A percentile compares a stretch with the other conserved stretches of the same genome.
Conservation (phyloP, 176 grass and related monocot species). For the Pontederia paniculata region DNA sequence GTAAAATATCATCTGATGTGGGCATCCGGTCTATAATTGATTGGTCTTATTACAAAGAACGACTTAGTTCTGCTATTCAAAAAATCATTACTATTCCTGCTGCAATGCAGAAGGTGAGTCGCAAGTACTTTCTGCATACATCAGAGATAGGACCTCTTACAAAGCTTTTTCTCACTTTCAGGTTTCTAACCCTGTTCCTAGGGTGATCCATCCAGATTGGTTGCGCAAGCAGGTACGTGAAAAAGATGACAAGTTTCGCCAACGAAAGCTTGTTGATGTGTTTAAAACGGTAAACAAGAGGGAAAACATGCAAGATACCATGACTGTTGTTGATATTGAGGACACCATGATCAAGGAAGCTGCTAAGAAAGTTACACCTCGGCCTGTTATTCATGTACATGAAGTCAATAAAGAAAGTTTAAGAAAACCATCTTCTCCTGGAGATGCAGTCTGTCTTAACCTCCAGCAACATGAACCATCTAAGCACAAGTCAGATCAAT, state of each 20-base stretch:
- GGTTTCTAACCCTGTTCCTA: constrained; percentile 93
- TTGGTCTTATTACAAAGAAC: constrained; percentile 96
- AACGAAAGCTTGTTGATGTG: constrained; percentile 83
- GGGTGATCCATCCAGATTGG: constrained; percentile 96
- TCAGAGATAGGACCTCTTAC: no score
- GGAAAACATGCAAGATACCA: constrained; percentile 27
- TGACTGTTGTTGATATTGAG: constrained; percentile 54
- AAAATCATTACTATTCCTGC: constrained; percentile 99
- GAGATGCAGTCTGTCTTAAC: constrained; percentile 17
- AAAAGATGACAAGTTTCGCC: constrained; percentile 86
- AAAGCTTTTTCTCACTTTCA: constrained; percentile 8
- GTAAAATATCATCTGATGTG: constrained; percentile 70
- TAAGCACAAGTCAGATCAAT: constrained; percentile 24
- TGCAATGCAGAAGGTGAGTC: constrained; percentile 84
- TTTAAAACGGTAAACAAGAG: constrained; percentile 53
- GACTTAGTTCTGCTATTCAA: constrained; percentile 80
- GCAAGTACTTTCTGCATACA: no score
- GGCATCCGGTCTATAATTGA: constrained; percentile 75
- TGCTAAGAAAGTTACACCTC: constrained; percentile 23
- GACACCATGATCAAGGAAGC: constrained; percentile 40
- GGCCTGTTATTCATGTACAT: constrained; percentile 28
- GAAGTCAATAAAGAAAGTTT: constrained; percentile 49
- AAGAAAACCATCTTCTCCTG: constrained; percentile 31
- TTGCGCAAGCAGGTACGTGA: constrained; percentile 93
- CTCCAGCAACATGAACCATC: constrained; percentile 22